Conservation (phyloP, 345 rosid species). For the Eucalyptus cloeziana region DNA sequence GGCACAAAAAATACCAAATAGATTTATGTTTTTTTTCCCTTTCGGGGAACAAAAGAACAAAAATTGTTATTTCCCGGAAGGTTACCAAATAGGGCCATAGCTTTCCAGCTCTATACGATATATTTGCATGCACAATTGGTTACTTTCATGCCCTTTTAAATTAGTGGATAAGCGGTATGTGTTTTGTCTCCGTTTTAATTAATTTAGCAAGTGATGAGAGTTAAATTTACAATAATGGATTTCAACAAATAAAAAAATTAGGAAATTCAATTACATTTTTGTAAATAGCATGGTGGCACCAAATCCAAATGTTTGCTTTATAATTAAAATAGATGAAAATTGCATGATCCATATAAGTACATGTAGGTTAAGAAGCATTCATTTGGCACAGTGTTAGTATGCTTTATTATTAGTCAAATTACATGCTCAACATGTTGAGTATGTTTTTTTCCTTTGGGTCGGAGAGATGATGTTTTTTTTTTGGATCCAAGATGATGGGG, state of each 20-base stretch:
- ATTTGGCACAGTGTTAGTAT: background rate
- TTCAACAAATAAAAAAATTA: background rate
- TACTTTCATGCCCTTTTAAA: background rate
- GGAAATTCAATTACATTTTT: background rate
- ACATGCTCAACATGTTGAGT: background rate
- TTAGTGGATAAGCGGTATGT: background rate
- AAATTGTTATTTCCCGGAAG: no score
- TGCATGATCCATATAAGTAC: background rate
- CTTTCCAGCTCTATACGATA: background rate
- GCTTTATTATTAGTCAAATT: background rate
- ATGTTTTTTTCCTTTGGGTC: background rate
- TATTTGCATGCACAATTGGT: background rate
- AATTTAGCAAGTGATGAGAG: background rate
- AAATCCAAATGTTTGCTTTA: background rate
- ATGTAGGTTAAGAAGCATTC: background rate
- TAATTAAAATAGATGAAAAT: background rate
- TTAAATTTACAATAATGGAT: background rate
- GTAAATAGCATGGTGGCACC: background rate
- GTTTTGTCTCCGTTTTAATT: background rate
- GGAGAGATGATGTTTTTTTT: background rate
- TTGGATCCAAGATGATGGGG: background rate
- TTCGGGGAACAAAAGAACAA: no score
- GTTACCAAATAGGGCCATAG: background rate
- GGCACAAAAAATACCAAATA: no score
- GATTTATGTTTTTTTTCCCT: no score